phyloP scores from a whole-genome alignment of 163 green algal species.

The Prototheca wickerhamii region DNA sequence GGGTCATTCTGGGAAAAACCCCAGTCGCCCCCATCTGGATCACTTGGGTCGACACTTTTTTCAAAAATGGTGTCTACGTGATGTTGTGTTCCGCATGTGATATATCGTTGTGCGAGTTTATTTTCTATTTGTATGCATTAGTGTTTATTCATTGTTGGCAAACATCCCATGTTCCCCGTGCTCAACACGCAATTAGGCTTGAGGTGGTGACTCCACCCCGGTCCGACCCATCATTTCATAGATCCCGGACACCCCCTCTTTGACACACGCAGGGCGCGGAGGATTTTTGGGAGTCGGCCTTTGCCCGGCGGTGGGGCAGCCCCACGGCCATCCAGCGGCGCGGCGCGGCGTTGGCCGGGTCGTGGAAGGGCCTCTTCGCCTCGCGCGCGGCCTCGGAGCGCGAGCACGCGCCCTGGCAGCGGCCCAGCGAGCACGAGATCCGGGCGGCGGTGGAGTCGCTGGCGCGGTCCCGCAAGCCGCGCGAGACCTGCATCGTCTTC shows the following conservation, averaged over 20 bases:
- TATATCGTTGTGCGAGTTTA: neutral
- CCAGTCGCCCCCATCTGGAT: neutral
- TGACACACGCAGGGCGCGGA: neutral
- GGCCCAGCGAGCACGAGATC: constrained; percentile 16
- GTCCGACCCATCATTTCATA: neutral
- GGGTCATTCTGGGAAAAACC: neutral
- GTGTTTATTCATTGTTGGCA: too few species aligned
- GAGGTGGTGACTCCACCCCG: neutral
- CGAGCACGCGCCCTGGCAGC: constrained; percentile 19
- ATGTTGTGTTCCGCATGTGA: neutral
- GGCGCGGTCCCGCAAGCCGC: neutral
- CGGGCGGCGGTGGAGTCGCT: neutral
- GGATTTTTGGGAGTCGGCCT: neutral
- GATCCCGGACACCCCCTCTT: neutral
- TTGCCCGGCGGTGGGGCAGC: neutral
- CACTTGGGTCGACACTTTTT: too few species aligned
- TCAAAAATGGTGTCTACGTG: too few species aligned
- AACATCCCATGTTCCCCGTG: too few species aligned
- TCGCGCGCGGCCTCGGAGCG: neutral
- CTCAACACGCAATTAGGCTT: too few species aligned
- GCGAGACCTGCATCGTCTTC: constrained; percentile 22
- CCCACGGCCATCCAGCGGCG: constrained; percentile 9
- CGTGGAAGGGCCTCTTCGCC: constrained; percentile 21
- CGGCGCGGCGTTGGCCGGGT: constrained; percentile 7
- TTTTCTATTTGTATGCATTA: neutral